Evolutionary conservation across 345 rosid genomes (phyloP).

Genomic region (Eucalyptus sp.): DNA sequence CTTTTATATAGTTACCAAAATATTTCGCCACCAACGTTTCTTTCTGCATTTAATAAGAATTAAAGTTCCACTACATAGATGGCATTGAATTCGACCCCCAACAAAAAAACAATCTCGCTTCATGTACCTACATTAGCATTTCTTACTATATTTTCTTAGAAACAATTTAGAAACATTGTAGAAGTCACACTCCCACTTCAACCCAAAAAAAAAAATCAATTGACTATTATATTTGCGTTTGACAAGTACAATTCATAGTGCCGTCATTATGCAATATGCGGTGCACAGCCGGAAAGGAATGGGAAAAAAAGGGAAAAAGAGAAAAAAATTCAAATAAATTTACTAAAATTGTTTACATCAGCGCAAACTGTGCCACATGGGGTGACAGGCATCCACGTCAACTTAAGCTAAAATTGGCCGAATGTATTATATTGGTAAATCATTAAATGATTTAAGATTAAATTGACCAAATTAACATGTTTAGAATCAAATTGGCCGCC

Average conservation of each 20-base stretch:
- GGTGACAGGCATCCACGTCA: accelerated
- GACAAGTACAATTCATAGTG: not conserved
- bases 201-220: too few relatives aligned
- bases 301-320: not conserved
- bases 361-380: accelerated
- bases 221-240: not conserved
- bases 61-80: not conserved
- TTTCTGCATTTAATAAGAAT: not conserved
- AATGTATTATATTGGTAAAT: not conserved
- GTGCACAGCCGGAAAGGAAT: not conserved
- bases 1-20: not conserved
- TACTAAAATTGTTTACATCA: too few relatives aligned
- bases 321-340: too few relatives aligned
- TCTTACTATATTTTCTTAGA: not conserved
- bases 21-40: not conserved
- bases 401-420: not conserved
- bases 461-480: too few relatives aligned
- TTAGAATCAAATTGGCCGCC: too few relatives aligned
- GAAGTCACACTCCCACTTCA: not conserved
- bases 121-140: not conserved
- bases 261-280: not conserved
- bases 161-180: not conserved
- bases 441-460: not conserved
- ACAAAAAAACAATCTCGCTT: too few relatives aligned
- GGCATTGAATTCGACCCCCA: not conserved